Base-by-base conservation (phyloP, 345 rosid genomes). In the Gossypium bickii region DNA sequence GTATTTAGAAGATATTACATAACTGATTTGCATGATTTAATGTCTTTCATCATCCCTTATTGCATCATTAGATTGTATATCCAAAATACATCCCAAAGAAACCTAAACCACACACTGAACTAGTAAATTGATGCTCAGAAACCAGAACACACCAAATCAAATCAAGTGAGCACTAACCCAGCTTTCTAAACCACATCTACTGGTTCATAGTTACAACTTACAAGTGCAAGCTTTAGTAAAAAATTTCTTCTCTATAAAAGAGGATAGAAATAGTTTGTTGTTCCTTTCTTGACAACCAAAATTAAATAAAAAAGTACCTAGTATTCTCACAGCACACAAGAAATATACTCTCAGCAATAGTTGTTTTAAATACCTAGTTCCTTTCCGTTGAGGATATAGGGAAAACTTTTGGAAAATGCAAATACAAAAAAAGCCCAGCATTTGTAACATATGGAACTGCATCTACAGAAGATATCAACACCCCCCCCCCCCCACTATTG, bases 141-240 rank as follows among this genome's bases (percentile, higher is more conserved):
- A 24, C 22, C 16, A 45, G 22, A 10, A 13, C 15, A 57, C 10
- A 57, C 24, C 5, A 38, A 52, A 57, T 38, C 29, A 53, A 17
- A 17, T 72, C 12, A 44, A 43, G 20, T 53, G 13, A 44, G 27
- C 52, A 20, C 48, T 12, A 47, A 12, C 45, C 58, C 51, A 2
- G 55, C 55, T 43, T 72, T 24, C 9, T 22, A 45, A 72, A 15
- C 52, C 13, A 17, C 20, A 10, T 24, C 47, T 38, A 7, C 24
- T 2, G n/a, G 27, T 9, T 55, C 58, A 55, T 17, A 10, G 68
- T 47, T 67, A 48, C 56, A 29, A 62, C 44, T 34, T 24, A 68
- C 11, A 49, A 29, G 45, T n/a, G 61, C 61, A 53, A 52, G 73
- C 27, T n/a, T 70, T 34, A 53, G 73, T 24, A 69, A 24, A 69